Conservation (phyloP, 441 rosid genomes). For the Populus hybrid region DNA sequence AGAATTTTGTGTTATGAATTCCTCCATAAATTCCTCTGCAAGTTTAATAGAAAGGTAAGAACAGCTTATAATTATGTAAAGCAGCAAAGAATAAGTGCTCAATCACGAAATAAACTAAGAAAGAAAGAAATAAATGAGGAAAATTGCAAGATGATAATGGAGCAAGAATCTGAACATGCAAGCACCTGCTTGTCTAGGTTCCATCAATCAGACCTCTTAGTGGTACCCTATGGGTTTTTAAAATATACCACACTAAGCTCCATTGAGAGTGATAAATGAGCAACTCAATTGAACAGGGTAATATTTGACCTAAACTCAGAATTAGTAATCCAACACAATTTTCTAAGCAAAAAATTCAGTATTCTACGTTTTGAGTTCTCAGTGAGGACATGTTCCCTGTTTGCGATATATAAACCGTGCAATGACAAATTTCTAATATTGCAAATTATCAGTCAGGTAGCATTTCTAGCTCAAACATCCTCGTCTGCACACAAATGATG, state of each 20-base stretch:
- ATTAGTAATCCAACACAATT: neutral
- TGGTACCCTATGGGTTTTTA: neutral
- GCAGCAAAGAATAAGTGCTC: slow-evolving; percentile 1
- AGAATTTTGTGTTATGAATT: slow-evolving; percentile 72
- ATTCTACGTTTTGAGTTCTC: neutral
- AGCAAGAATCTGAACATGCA: neutral
- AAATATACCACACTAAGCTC: neutral
- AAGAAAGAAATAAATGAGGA: neutral
- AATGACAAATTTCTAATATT: neutral
- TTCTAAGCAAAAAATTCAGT: neutral
- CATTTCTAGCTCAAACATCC: neutral
- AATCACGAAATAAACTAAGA: neutral
- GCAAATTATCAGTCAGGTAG: neutral
- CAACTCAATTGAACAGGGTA: neutral
- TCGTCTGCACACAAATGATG: neutral
- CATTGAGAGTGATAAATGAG: neutral
- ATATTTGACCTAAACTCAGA: neutral
- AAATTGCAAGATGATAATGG: neutral
- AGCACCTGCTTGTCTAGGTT: neutral
- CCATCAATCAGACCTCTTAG: neutral
- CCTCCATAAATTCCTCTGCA: slow-evolving; percentile 72
- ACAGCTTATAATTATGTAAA: slow-evolving; percentile 3
- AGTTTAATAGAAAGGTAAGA: slow-evolving; percentile 18
- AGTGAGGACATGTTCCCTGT: neutral
- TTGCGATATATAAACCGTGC: neutral